A percentile compares a stretch with the other conserved stretches of the same genome.
Evolutionary conservation across 2,329 filamentous ascomycete species (phyloP).

Genomic region (Penicillium palitans): DNA sequence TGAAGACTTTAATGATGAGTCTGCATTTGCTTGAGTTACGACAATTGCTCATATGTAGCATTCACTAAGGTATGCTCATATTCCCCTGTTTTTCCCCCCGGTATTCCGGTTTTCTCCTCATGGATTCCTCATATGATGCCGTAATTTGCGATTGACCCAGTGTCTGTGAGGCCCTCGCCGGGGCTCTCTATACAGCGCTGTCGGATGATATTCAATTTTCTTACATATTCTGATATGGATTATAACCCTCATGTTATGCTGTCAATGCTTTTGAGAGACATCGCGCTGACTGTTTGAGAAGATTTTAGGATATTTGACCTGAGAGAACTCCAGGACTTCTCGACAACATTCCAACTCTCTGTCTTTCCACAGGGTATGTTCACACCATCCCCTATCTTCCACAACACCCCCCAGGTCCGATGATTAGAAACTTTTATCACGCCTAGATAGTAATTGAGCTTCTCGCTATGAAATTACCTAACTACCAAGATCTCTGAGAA

Average conservation of each 20-base stretch:
- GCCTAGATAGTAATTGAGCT: conserved; percentile 71
- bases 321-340: background rate
- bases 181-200: conserved; percentile 75
- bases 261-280: conserved; percentile 5
- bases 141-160: conserved; percentile 99
- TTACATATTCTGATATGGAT: conserved; percentile 93
- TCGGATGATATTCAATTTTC: conserved; percentile 83
- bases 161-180: conserved; percentile 84
- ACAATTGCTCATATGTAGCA: background rate
- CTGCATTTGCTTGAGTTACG: background rate
- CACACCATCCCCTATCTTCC: background rate
- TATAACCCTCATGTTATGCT: conserved; percentile 4
- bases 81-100: background rate
- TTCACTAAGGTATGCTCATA: conserved; percentile 25
- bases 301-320: conserved; percentile 15
- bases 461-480: conserved; percentile 57
- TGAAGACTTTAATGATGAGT: conserved; percentile 11
- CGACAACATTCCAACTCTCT: background rate
- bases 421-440: conserved; percentile 62
- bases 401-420: conserved; percentile 47
- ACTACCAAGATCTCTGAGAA: conserved; percentile 72
- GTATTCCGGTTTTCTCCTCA: conserved; percentile 5
- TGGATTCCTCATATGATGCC: conserved; percentile 66
- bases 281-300: conserved; percentile 30
- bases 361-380: conserved; percentile 28